Conservation (phyloP, 306 rosid genomes). For the Mimosa pudica region DNA sequence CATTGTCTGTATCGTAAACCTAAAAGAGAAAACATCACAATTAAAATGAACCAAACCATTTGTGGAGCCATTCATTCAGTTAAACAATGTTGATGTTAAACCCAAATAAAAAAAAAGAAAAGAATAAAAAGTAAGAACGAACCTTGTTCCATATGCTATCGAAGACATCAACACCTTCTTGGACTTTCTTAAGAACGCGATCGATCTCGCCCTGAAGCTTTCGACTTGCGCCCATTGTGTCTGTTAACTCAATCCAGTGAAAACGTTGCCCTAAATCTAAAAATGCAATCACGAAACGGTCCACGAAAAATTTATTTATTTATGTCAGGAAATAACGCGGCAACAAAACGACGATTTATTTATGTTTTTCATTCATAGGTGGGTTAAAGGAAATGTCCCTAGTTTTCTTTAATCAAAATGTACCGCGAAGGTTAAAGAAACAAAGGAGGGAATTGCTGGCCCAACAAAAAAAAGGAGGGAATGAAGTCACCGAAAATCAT, state of each 20-base stretch:
- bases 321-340: not conserved
- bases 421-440: no score
- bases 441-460: no score
- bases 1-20: conserved; percentile 90
- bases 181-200: conserved; percentile 88
- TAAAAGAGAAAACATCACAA: conserved; percentile 11
- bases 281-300: conserved; percentile 9
- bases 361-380: not conserved
- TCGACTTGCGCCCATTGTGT: conserved; percentile 83
- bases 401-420: no score
- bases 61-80: not conserved
- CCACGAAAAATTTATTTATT: not conserved
- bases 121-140: conserved; percentile 28
- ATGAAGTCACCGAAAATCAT: no score
- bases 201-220: conserved; percentile 94
- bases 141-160: conserved; percentile 94
- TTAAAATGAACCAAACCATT: not conserved
- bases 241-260: not conserved
- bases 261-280: not conserved
- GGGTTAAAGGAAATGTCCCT: no score
- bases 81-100: not conserved
- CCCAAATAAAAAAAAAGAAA: not conserved
- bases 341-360: not conserved
- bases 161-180: conserved; percentile 86
- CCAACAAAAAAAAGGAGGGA: no score